Conservation (phyloP, 2,329 filamentous ascomycete genomes). For the Colletotrichum sp. region DNA sequence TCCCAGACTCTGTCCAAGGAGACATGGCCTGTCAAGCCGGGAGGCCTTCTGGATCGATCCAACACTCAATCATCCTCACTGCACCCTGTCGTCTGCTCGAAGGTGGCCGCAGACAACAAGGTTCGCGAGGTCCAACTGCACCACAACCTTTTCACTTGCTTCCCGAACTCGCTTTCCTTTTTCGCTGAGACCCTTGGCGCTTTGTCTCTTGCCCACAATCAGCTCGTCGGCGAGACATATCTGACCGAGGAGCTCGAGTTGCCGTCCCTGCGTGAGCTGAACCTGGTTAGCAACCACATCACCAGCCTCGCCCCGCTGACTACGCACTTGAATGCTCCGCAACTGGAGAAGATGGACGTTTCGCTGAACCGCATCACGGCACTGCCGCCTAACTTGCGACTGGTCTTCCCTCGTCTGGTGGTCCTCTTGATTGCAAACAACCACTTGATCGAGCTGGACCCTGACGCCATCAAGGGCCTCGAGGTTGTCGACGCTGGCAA, state of each 20-base stretch:
- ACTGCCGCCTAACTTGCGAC: constrained; percentile 67
- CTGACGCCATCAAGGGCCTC: constrained; percentile 76
- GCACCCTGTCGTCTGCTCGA: constrained; percentile 61
- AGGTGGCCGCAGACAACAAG: constrained; percentile 55
- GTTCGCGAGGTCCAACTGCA: constrained; percentile 70
- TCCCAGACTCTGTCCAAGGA: constrained; percentile 53
- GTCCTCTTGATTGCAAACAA: constrained; percentile 82
- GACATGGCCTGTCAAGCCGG: constrained; percentile 59
- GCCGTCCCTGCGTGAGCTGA: constrained; percentile 77
- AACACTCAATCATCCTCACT: constrained; percentile 67
- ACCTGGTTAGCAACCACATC: constrained; percentile 76
- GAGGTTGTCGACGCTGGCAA: constrained; percentile 79
- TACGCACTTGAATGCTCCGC: constrained; percentile 72
- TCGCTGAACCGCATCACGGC: constrained; percentile 80
- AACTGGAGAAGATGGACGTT: constrained; percentile 78
- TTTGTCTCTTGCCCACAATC: constrained; percentile 78
- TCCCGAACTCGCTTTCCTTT: constrained; percentile 75
- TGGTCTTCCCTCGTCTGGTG: constrained; percentile 71
- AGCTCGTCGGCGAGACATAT: constrained; percentile 68
- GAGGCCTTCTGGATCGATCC: constrained; percentile 73
- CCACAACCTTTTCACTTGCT: constrained; percentile 73
- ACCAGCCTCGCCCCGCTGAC: constrained; percentile 71
- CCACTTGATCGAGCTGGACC: constrained; percentile 73
- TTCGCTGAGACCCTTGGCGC: constrained; percentile 74
- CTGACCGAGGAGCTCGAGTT: constrained; percentile 71